Evolutionary conservation across 2,329 filamentous ascomycete genomes (phyloP).

Genomic region (Aspergillus fijiensis): DNA sequence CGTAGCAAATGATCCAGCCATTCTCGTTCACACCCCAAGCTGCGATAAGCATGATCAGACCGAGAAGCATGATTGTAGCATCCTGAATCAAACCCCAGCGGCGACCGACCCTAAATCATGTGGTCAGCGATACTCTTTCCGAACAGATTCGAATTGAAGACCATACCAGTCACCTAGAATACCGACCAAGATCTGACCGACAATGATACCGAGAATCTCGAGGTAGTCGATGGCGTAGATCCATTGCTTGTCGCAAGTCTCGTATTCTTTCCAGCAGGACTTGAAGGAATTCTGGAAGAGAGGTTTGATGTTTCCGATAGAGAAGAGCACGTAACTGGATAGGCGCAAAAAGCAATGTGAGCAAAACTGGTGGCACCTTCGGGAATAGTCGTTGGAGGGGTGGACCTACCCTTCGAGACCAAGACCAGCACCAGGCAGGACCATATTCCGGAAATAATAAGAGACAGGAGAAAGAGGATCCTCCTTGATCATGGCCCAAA

Average conservation of each 20-base stretch:
- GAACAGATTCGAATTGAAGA: neutral
- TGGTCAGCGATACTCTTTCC: slow-evolving; percentile 10
- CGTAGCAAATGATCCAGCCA: slow-evolving; percentile 97
- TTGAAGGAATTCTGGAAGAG: slow-evolving; percentile 76
- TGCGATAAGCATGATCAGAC: slow-evolving; percentile 85
- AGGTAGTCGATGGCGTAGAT: slow-evolving; percentile 82
- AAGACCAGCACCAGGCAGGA: slow-evolving; percentile 87
- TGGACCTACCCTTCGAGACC: slow-evolving; percentile 71
- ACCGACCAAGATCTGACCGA: slow-evolving; percentile 86
- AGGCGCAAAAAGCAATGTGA: neutral
- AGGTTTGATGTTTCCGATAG: slow-evolving; percentile 87
- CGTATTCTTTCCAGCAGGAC: slow-evolving; percentile 68
- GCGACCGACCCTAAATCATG: slow-evolving; percentile 68
- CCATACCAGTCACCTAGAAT: slow-evolving; percentile 67
- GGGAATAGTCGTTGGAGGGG: neutral
- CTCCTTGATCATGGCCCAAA: slow-evolving; percentile 78
- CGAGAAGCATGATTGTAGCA: slow-evolving; percentile 89
- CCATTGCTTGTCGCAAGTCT: slow-evolving; percentile 76
- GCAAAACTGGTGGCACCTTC: neutral
- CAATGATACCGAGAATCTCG: slow-evolving; percentile 91
- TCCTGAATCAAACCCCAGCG: slow-evolving; percentile 96
- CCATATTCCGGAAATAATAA: slow-evolving; percentile 87
- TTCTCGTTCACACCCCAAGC: slow-evolving; percentile 84
- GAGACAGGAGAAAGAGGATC: slow-evolving; percentile 81
- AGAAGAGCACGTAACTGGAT: slow-evolving; percentile 84